A percentile compares a stretch with the other conserved stretches of the same genome.
phyloP scores from a whole-genome alignment of 1,284 basidiomycete genomes.

The Puccinia horiana region DNA sequence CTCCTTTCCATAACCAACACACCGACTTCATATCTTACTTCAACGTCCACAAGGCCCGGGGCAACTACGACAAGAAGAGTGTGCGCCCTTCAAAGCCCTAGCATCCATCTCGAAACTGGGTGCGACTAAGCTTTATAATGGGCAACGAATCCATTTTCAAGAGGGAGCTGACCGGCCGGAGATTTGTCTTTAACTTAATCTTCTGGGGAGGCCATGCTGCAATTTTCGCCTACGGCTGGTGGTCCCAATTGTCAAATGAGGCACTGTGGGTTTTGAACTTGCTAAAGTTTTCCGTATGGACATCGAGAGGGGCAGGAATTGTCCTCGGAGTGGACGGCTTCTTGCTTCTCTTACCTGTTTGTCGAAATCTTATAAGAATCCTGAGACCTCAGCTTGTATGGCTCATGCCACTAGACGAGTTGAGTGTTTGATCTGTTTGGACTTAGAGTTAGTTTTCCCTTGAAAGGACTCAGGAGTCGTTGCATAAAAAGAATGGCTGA shows the following conservation, averaged over 20 bases:
- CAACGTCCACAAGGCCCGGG: not conserved
- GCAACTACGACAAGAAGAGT: not conserved
- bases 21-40: not conserved
- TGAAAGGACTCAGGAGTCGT: too few relatives aligned
- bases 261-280: slow-evolving; percentile 41
- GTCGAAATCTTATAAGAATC: slow-evolving; percentile 40
- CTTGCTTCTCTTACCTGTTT: slow-evolving; percentile 33
- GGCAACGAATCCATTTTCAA: not conserved
- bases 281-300: slow-evolving; percentile 42
- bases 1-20: not conserved
- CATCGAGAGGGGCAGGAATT: slow-evolving; percentile 42
- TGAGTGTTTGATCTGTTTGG: slow-evolving; percentile 7
- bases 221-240: slow-evolving; percentile 45
- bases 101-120: not conserved
- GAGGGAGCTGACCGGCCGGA: slow-evolving; percentile 34
- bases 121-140: not conserved
- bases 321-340: slow-evolving; percentile 39
- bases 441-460: not conserved
- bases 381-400: slow-evolving; percentile 39
- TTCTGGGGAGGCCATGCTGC: slow-evolving; percentile 33
- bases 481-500: not conserved
- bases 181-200: slow-evolving; percentile 39
- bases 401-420: slow-evolving; percentile 48
- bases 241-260: slow-evolving; percentile 23
- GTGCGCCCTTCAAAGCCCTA: not conserved